phyloP scores from a whole-genome alignment of 2,329 filamentous ascomycete genomes.

The Chrysoporthe puriensis region DNA sequence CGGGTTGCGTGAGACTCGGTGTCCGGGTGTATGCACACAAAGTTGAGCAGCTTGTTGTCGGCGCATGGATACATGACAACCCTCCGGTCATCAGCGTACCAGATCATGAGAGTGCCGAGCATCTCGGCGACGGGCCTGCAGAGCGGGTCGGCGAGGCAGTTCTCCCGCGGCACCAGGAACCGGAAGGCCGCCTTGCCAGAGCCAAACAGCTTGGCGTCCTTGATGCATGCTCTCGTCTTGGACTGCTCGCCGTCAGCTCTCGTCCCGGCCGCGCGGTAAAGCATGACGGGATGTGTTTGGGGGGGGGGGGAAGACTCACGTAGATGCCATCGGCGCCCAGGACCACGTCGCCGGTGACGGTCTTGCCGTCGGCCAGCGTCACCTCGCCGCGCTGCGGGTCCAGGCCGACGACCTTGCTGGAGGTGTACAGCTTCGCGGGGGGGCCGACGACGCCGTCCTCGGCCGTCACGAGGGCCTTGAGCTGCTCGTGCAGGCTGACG shows the following conservation, averaged over 20 bases:
- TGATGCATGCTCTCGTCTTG: constrained; percentile 35
- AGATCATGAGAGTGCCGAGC: constrained; percentile 41
- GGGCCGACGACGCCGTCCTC: constrained; percentile 40
- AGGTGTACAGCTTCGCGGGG: constrained; percentile 43
- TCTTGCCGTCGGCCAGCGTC: constrained; percentile 47
- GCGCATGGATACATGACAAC: constrained; percentile 53
- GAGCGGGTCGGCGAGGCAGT: constrained; percentile 38
- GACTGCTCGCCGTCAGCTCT: constrained; percentile 30
- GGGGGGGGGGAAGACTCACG: too few species aligned
- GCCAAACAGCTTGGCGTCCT: constrained; percentile 40
- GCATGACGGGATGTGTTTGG: too few species aligned
- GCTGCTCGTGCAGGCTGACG: constrained; percentile 53
- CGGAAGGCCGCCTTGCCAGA: constrained; percentile 62
- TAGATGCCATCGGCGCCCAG: constrained; percentile 59
- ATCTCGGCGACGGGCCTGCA: constrained; percentile 39
- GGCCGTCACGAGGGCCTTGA: constrained; percentile 50
- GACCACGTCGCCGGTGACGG: constrained; percentile 50
- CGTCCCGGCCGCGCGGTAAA: too few species aligned
- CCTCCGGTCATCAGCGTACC: constrained; percentile 46
- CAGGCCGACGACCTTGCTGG: constrained; percentile 48
- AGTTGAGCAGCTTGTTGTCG: constrained; percentile 49
- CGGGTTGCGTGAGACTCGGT: constrained; percentile 40
- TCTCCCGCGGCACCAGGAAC: constrained; percentile 52
- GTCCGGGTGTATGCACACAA: constrained; percentile 57
- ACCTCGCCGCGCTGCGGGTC: constrained; percentile 44